Evolutionary conservation across 306 rosid species (phyloP).

Genomic region (Rosa lucieae): DNA sequence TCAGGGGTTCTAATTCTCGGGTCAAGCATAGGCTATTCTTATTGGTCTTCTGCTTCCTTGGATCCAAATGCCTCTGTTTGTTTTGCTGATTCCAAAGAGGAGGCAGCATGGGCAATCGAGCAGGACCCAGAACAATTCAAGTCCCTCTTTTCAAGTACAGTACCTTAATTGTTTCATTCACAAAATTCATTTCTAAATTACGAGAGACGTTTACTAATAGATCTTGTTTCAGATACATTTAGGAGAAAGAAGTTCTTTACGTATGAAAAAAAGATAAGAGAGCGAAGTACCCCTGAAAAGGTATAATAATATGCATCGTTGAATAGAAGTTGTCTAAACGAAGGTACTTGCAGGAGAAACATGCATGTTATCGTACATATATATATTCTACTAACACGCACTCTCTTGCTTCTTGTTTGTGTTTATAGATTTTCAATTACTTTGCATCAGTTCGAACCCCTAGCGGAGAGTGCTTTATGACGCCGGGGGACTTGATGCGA

Average conservation of each 20-base stretch:
- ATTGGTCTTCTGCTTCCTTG: conserved; percentile 37
- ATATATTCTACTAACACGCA: not conserved
- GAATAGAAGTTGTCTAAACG: too few relatives aligned
- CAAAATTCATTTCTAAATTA: not conserved
- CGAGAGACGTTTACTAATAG: not conserved
- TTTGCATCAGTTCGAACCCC: conserved; percentile 47
- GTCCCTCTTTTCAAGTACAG: conserved; percentile 56
- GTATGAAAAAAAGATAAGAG: conserved; percentile 66
- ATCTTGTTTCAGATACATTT: conserved; percentile 39
- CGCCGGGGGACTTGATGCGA: conserved; percentile 70
- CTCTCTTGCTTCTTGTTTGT: not conserved
- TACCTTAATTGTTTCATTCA: not conserved
- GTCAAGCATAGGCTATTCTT: conserved; percentile 45
- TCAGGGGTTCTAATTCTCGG: conserved; percentile 51
- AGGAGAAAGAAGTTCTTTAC: conserved; percentile 71
- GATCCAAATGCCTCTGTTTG: conserved; percentile 27
- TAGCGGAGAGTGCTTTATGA: conserved; percentile 60
- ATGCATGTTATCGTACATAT: too few relatives aligned
- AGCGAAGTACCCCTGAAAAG: conserved; percentile 72
- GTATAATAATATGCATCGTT: conserved; percentile 22
- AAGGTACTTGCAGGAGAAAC: too few relatives aligned
- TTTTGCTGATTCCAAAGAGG: conserved; percentile 39
- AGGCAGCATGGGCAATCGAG: conserved; percentile 11
- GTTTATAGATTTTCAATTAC: conserved; percentile 62
- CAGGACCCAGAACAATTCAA: conserved; percentile 4